Evolutionary conservation across 129 eudicot species (phyloP), one percentile per base, ranked within the genome.

Genomic region (Solidago caesia): DNA sequence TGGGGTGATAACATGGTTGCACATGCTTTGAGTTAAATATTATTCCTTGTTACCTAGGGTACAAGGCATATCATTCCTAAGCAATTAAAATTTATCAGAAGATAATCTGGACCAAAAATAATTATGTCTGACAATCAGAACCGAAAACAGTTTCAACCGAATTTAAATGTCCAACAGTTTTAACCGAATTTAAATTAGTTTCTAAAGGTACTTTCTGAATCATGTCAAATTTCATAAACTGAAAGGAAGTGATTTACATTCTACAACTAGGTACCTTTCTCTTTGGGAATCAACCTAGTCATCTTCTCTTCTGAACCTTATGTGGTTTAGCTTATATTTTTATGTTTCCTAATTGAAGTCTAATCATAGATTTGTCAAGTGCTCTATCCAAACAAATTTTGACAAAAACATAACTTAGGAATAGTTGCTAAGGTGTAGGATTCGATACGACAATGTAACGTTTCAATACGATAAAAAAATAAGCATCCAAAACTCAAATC

Each of bases 1-100:
- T 49, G 61, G 61, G 59, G 8, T 16, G 47, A 75, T 68, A 81
- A 81, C 80, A 81, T 75, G 84, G 69, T 49, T 68, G 64, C 81
- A 77, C 70, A 72, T 77, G 76, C 73, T 26, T 14, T 56, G 10
- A 5, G 61, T 56, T 5, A n/a, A n/a, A 0, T 7, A 41, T 70
- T 46, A 52, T 70, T 80, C 71, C 41, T 73, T 66, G 61, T 73
- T 49, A 68, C 83, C 70, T 46, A 60, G 29, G 64, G 21, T 39
- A 45, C 29, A 47, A 59, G 5, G 52, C 70, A 21, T 21, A 21
- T 21, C 21, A 21, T 21, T 21, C 21, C 21, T 21, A 21, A 21
- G 21, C 21, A 21, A 21, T 21, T 21, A 21, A 21, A 21, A 21
- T 21, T 21, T 21, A 21, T 21, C 21, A 21, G 21, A 21, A 21